These are phyloP conservation scores for Lecanosticta acicola DNA, from an alignment of 2,329 filamentous ascomycete genomes.

Conservation along the genomic window DNA sequence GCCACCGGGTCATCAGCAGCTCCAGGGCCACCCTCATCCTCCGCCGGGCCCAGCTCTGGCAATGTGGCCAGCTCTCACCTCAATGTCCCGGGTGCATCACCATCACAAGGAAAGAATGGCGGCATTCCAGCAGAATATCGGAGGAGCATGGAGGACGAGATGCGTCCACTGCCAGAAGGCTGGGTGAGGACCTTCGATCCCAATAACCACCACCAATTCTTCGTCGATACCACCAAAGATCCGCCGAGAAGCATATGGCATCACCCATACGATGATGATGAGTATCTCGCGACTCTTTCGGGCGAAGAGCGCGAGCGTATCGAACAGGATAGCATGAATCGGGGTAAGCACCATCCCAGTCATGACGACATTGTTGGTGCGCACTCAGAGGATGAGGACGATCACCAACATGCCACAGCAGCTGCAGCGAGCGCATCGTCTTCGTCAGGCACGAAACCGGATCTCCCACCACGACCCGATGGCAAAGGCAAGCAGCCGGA, in stretches of 20 bases:
- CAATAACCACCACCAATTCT: conserved; percentile 54
- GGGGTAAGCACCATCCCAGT: conserved; percentile 20
- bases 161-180: conserved; percentile 49
- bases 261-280: conserved; percentile 56
- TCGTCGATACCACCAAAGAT: conserved; percentile 52
- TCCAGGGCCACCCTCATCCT: not conserved
- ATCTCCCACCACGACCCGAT: conserved; percentile 21
- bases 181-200: conserved; percentile 56
- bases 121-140: conserved; percentile 50
- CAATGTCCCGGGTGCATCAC: conserved; percentile 19
- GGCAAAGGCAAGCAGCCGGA: conserved; percentile 30
- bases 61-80: conserved; percentile 19
- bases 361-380: conserved; percentile 41
- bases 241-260: conserved; percentile 57
- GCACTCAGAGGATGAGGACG: conserved; percentile 41
- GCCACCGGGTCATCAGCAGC: conserved; percentile 15
- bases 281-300: conserved; percentile 47
- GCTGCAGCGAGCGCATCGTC: conserved; percentile 6
- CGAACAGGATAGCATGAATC: conserved; percentile 33
- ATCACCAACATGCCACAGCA: conserved; percentile 24
- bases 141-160: conserved; percentile 59
- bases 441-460: conserved; percentile 12
- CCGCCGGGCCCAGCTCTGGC: conserved; percentile 5
- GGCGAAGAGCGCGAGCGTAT: conserved; percentile 47
- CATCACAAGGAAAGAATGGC: conserved; percentile 33